Conservation (phyloP, 164 flowering plant species). For the Stephania japonica region DNA sequence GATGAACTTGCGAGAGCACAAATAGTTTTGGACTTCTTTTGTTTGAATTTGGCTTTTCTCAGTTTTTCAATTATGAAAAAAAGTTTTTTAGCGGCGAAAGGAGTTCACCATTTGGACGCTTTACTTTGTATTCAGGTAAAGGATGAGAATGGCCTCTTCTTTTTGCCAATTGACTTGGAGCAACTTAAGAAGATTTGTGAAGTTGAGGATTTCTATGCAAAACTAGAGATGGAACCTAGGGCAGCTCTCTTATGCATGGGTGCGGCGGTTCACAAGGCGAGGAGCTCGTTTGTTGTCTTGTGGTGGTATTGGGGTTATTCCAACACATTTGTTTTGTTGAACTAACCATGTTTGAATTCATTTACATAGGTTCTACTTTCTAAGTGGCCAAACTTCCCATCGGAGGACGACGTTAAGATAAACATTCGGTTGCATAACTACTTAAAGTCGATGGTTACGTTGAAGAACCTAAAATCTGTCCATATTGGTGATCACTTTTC, state of each 20-base stretch:
- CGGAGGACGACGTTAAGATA: constrained; percentile 43
- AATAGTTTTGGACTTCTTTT: not conserved
- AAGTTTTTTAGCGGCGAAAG: not conserved
- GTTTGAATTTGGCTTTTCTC: not conserved
- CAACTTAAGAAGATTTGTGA: constrained; percentile 48
- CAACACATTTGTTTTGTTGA: not conserved
- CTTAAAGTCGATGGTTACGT: constrained; percentile 71
- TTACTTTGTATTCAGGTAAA: constrained; percentile 40
- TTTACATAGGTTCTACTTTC: constrained; percentile 39
- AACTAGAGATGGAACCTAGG: constrained; percentile 53
- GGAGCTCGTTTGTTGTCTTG: not conserved
- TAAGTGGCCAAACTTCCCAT: constrained; percentile 21
- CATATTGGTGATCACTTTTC: constrained; percentile 61
- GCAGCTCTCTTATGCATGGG: constrained; percentile 68
- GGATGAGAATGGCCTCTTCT: constrained; percentile 40
- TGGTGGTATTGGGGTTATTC: not conserved
- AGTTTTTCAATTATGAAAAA: not conserved
- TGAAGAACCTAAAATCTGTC: constrained; percentile 89
- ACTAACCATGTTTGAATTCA: not conserved
- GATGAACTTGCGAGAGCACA: not conserved
- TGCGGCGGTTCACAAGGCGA: constrained; percentile 84
- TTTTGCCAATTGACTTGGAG: constrained; percentile 59
- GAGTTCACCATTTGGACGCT: constrained; percentile 1
- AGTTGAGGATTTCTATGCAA: constrained; percentile 37
- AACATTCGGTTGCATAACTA: constrained; percentile 68